Base-by-base conservation (phyloP, 768 basidiomycete species). In the Tulasnella sp. region DNA sequence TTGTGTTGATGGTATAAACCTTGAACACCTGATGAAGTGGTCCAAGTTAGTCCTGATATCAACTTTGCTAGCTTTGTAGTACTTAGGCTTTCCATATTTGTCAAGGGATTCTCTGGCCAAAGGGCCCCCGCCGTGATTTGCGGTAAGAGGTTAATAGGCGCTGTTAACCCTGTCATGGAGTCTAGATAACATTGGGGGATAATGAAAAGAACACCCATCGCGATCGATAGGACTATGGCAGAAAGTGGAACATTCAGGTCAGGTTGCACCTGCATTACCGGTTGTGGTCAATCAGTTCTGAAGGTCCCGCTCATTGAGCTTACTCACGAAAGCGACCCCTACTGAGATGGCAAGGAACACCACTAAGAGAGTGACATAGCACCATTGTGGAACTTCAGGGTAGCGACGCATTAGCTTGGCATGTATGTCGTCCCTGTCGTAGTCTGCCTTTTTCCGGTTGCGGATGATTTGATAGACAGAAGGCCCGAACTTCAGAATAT, bases 181-280 rank as follows among this genome's bases (percentile, higher is more conserved):
- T 77, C 83, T 52, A 85, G 79, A 75, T 82, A 83, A 0, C 83
- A 81, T 0, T 80, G 78, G 0, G 84, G 84, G 0, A 85, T 63
- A 59, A 83, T 71, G 70, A 84, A 84, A 36, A 84, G 71, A 36
- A 79, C 74, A 0, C 80, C 79, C 2, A 84, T 41, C 3, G 80
- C 6, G 8, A 84, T 65, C 0, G 81, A 72, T 5, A 85, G 36
- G 22, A 83, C 7, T 17, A 83, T 52, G n/a, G 77, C 0, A 78
- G 77, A 81, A 82, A 85, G 6, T 83, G 80, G 0, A 84, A 83
- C 35, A 96, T 83, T 41, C 85, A 83, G 1, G 92, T 94, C 0
- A 80, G 86, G 72, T 77, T 83, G 12, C 79, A 76, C 80, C 82
- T 69, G 62, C 72, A 4, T 4, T 7, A n/a, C n/a, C n/a, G n/a